These are phyloP conservation scores for Xylaria sp. DNA, from an alignment of 2,329 filamentous ascomycete genomes.

Conservation along the genomic window DNA sequence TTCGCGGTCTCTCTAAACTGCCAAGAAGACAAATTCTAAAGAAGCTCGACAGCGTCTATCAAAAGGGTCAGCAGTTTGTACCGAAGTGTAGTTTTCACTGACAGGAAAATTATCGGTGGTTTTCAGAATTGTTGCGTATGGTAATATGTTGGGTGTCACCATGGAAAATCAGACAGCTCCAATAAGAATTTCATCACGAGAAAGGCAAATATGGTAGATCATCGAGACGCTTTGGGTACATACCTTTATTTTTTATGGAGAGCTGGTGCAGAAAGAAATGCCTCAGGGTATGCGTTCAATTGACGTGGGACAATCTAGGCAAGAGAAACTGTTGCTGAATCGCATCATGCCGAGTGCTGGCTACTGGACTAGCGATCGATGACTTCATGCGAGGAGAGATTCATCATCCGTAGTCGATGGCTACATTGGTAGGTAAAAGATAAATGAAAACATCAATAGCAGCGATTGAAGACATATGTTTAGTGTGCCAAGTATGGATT, in stretches of 20 bases:
- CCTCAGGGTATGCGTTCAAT: background rate
- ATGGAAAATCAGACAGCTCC: slow-evolving; percentile 79
- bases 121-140: slow-evolving; percentile 66
- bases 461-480: background rate
- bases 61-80: slow-evolving; percentile 17
- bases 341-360: slow-evolving; percentile 23
- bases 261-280: slow-evolving; percentile 3
- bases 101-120: background rate
- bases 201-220: slow-evolving; percentile 3
- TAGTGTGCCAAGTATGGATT: slow-evolving; percentile 10
- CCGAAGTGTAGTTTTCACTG: background rate
- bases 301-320: slow-evolving; percentile 6
- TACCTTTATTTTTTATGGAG: slow-evolving; percentile 27
- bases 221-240: slow-evolving; percentile 7
- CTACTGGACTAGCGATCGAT: background rate
- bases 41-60: background rate
- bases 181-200: slow-evolving; percentile 69
- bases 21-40: background rate
- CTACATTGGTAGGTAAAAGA: background rate
- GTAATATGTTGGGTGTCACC: slow-evolving; percentile 67
- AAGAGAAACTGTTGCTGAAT: slow-evolving; percentile 12
- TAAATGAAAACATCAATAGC: background rate
- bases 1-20: background rate
- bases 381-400: slow-evolving; percentile 1
- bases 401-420: slow-evolving; percentile 6